Base-by-base conservation (phyloP, 2,329 filamentous ascomycete genomes). In the Diaporthe amygdali region DNA sequence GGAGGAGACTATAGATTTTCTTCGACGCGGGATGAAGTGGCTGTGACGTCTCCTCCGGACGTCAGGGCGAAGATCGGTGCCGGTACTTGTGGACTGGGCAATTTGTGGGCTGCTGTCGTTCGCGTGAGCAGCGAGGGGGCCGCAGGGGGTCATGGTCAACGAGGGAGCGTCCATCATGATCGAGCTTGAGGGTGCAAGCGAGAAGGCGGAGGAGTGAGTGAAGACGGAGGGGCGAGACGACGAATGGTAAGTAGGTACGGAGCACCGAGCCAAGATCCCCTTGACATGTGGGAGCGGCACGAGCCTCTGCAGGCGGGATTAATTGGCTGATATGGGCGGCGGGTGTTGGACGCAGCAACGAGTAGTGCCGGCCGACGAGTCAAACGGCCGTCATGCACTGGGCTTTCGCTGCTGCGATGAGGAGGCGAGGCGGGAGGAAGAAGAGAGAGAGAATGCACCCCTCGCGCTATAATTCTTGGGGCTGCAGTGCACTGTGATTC, bases 1-100 rank as follows among this genome's bases (percentile, higher is more conserved):
- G 68, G 87, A 85, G 76, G 87, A 85, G 46, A 90, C 86, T n/a
- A 90, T 82, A 14, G 89, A 91, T 75, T 87, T 89, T 75, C 89
- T 83, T 75, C 89, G 76, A 37, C 79, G 82, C 2, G 87, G 88
- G 68, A 87, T 81, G 71, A 89, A 89, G 69, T 87, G 88, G 3
- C 90, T 91, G 75, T 88, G 89, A 8, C 88, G 84, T 47, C 89
- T 83, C 70, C 85, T 82, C 69, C 83, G 74, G 76, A 74, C 79
- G 77, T 44, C 77, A 76, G 66, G 78, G 68, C 63, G 85, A 79
- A 7, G 82, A 79, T 69, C 64, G 41, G 47, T n/a, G 39, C 55
- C 66, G 46, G 71, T 71, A 46, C n/a, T n/a, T n/a, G n/a, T n/a
- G n/a, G 49, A 52, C 12, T 66, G 69, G 9, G 34, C 66, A 7